Conservation (phyloP, 1,284 basidiomycete genomes). For the Rhodotorula sp. region DNA sequence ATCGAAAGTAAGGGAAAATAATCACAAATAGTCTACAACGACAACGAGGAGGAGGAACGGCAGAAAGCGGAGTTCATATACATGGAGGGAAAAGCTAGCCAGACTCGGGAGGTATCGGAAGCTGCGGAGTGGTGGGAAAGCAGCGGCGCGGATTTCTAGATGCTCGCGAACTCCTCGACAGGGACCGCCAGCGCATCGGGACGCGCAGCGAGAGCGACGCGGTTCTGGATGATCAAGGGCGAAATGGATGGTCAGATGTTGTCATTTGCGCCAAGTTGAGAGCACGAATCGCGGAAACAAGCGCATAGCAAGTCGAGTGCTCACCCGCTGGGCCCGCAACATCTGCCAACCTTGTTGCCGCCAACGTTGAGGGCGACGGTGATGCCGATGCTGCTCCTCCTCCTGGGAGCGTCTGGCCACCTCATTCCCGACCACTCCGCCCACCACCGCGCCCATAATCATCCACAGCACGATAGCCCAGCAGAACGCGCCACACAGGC, state of each 20-base stretch:
- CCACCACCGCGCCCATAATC: constrained; percentile 4
- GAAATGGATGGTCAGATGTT: background rate
- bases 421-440: constrained; percentile 17
- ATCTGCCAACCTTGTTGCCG: too few relatives aligned
- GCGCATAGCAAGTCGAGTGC: too few relatives aligned
- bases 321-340: too few relatives aligned
- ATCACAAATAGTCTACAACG: constrained; percentile 1
- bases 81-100: background rate
- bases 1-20: background rate
- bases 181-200: too few relatives aligned
- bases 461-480: constrained; percentile 16
- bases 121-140: too few relatives aligned
- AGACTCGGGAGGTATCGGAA: background rate
- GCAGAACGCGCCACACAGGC: constrained; percentile 16
- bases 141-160: too few relatives aligned
- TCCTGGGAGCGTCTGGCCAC: background rate
- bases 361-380: too few relatives aligned
- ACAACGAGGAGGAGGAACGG: background rate
- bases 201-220: too few relatives aligned
- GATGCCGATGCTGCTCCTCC: background rate
- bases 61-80: background rate
- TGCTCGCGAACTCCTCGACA: too few relatives aligned
- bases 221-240: too few relatives aligned
- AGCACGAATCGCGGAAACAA: too few relatives aligned
- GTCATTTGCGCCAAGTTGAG: too few relatives aligned